phyloP scores from a whole-genome alignment of 495 filamentous ascomycete species.

The Astrothelium subdiscretum region DNA sequence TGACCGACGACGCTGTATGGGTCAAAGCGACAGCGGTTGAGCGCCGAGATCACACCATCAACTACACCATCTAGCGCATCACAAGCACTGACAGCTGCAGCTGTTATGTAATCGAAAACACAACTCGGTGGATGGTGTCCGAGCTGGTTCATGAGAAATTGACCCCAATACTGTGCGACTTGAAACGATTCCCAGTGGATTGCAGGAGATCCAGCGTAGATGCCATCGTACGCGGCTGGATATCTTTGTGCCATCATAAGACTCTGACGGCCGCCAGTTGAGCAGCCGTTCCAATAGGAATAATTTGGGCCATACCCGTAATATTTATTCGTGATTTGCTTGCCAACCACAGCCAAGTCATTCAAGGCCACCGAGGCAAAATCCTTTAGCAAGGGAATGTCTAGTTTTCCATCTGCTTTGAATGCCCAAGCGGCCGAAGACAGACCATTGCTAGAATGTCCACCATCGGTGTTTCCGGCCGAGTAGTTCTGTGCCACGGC shows the following conservation, averaged over 20 bases:
- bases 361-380: constrained; percentile 18
- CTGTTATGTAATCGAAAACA: constrained; percentile 19
- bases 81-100: constrained; percentile 24
- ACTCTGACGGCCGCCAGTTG: constrained; percentile 21
- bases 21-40: constrained; percentile 29
- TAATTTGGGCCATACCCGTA: constrained; percentile 16
- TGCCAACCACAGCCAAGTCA: constrained; percentile 17
- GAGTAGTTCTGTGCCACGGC: constrained; percentile 30
- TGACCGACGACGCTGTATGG: constrained; percentile 24
- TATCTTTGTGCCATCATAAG: constrained; percentile 17
- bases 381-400: constrained; percentile 17
- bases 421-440: constrained; percentile 18
- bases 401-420: constrained; percentile 21
- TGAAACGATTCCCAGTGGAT: constrained; percentile 26
- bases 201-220: constrained; percentile 19
- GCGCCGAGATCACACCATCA: constrained; percentile 31
- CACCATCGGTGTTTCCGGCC: constrained; percentile 32
- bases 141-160: constrained; percentile 19
- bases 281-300: constrained; percentile 24
- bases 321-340: constrained; percentile 15
- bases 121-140: constrained; percentile 12
- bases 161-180: constrained; percentile 21
- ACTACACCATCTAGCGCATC: constrained; percentile 31
- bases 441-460: constrained; percentile 6
- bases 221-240: constrained; percentile 20